A percentile compares a stretch with the other conserved stretches of the same genome.
Evolutionary conservation across 805 yeast species (phyloP).

Genomic region (Dipodascus albidus): DNA sequence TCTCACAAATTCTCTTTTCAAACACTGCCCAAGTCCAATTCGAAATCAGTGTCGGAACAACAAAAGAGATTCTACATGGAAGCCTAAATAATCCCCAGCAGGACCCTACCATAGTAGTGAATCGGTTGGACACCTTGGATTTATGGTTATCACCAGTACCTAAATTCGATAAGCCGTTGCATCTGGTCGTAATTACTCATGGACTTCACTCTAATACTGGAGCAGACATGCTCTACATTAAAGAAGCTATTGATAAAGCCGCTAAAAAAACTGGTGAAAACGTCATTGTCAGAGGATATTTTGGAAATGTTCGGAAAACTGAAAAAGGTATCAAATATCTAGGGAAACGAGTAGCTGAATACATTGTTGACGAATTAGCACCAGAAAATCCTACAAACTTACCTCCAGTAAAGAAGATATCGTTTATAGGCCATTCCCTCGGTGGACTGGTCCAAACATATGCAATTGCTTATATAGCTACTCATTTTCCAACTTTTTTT

Average conservation of each 20-base stretch:
- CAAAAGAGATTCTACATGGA: constrained; percentile 14
- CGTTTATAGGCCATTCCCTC: constrained; percentile 86
- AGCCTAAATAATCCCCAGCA: neutral
- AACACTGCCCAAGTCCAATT: constrained; percentile 57
- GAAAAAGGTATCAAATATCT: constrained; percentile 78
- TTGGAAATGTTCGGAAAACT: constrained; percentile 77
- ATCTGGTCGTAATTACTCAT: constrained; percentile 78
- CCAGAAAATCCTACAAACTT: constrained; percentile 19
- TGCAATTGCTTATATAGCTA: constrained; percentile 69
- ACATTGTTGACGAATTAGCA: constrained; percentile 44
- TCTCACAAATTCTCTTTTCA: constrained; percentile 69
- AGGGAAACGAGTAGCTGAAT: constrained; percentile 74
- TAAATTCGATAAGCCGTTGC: constrained; percentile 45
- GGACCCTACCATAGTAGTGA: constrained; percentile 19
- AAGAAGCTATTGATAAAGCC: constrained; percentile 59
- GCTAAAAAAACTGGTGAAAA: constrained; percentile 40
- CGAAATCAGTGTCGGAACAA: constrained; percentile 41
- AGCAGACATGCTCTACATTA: constrained; percentile 80
- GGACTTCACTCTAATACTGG: constrained; percentile 86
- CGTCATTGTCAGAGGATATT: constrained; percentile 70
- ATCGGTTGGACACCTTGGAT: constrained; percentile 44
- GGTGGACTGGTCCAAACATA: constrained; percentile 91
- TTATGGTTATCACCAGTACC: constrained; percentile 67
- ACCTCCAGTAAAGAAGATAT: constrained; percentile 46
- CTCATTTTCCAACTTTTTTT: constrained; percentile 59